These are phyloP conservation scores for Punica granatum DNA, from an alignment of 345 rosid genomes.

Conservation along the genomic window DNA sequence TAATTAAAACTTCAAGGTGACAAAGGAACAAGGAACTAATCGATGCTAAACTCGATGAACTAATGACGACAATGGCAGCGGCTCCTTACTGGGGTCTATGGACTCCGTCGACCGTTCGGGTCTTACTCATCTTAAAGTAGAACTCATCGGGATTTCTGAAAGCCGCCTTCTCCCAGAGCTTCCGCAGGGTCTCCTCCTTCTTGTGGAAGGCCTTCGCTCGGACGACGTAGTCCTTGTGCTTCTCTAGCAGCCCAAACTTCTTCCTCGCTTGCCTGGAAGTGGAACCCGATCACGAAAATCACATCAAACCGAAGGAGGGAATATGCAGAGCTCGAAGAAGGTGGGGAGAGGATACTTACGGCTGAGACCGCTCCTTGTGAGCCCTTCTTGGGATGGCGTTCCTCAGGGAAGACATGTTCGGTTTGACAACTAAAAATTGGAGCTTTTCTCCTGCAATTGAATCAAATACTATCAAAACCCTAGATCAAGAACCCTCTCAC, in stretches of 20 bases:
- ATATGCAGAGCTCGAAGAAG: background rate
- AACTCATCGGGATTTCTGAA: constrained; percentile 83
- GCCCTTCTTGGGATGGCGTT: constrained; percentile 57
- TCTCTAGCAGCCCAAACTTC: constrained; percentile 74
- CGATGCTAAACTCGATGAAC: background rate
- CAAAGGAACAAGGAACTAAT: background rate
- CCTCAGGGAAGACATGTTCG: constrained; percentile 66
- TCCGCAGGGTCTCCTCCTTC: constrained; percentile 63
- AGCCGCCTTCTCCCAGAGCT: constrained; percentile 76
- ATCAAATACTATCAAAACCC: too few relatives aligned
- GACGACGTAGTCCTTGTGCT: constrained; percentile 83
- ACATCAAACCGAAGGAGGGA: background rate
- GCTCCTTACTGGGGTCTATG: constrained; percentile 56
- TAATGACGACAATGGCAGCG: background rate
- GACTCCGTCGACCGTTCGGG: constrained; percentile 45
- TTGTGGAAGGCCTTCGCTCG: constrained; percentile 68
- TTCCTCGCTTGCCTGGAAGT: constrained; percentile 51
- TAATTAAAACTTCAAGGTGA: background rate
- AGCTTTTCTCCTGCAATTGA: background rate
- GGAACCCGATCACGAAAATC: background rate
- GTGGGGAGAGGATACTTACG: constrained; percentile 33
- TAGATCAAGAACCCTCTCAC: too few relatives aligned
- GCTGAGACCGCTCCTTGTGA: constrained; percentile 88
- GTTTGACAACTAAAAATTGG: background rate
- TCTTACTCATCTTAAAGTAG: constrained; percentile 71